Base-by-base conservation (phyloP, 129 eudicot species). In the Flaveria sonorensis region DNA sequence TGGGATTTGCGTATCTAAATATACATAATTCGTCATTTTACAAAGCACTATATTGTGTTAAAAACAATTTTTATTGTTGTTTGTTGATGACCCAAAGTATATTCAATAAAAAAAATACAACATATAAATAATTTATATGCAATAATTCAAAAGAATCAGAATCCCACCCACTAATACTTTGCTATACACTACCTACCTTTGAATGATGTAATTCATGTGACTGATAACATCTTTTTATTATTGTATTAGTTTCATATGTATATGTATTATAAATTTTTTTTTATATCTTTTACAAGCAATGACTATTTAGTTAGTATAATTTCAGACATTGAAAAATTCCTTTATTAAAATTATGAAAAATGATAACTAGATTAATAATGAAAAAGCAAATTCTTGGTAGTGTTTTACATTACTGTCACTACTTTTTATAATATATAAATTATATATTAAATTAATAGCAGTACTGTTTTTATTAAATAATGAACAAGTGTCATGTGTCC, bases 161-260 rank as follows among this genome's bases (percentile, higher is more conserved):
- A 77, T 77, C 81, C 53, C 74, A 66, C 74, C 53, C 74, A 51
- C 70, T 65, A 36, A 30, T 47, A 64, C 64, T 64, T 76, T 64
- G 73, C 73, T 76, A 36, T 36, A 76, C 18, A 76, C 74, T 19
- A 52, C 74, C 67, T 51, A 77, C 81, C 53, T 39, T 66, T 16
- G n/a, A 52, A 77, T 65, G 65, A 67, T 77, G 74, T 23, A 67
- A 39, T 77, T 77, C 68, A 67, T 77, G 81, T 68, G 74, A 36
- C 74, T 68, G 67, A 9, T 52, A 77, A 68, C 74, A 36, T 52
- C n/a, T 51, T 32, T 64, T 50, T 14, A 26, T 55, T 23, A 30
- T 76, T 76, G 21, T 57, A 72, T 39, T 20, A 53, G 21, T 55
- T 72, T 72, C 13, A 7, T 55, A 26, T 18, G 7, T 53, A 15